Percentiles rank a stretch among this genome's conserved stretches.
These are phyloP conservation scores for Helenozyma rhizophorensis DNA, from an alignment of 805 yeast genomes.

Conservation along the genomic window DNA sequence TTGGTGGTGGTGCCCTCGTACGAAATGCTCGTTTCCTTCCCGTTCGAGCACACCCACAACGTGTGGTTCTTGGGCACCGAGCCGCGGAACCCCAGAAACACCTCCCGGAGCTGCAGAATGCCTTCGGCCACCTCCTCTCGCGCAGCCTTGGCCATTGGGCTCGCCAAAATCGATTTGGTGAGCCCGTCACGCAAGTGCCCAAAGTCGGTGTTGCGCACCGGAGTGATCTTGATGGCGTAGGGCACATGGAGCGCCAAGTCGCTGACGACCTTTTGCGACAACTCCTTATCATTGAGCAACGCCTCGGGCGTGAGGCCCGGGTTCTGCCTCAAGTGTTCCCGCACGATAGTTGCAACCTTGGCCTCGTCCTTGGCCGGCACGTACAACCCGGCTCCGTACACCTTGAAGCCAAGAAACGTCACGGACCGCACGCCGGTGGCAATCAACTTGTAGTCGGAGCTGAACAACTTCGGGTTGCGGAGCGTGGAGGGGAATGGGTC, in stretches of 20 bases:
- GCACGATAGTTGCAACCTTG: constrained; percentile 7
- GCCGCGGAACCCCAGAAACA: constrained; percentile 57
- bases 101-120: constrained; percentile 57
- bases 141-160: constrained; percentile 50
- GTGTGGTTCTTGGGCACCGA: constrained; percentile 73
- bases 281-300: constrained; percentile 44
- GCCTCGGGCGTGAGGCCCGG: constrained; percentile 4
- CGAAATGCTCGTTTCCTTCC: constrained; percentile 4
- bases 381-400: constrained; percentile 84
- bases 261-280: constrained; percentile 51
- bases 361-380: constrained; percentile 55
- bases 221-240: constrained; percentile 72
- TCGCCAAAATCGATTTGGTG: constrained; percentile 70
- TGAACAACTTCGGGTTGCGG: constrained; percentile 14
- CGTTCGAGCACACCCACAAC: constrained; percentile 44
- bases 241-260: constrained; percentile 56
- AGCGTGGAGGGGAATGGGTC: constrained; percentile 40
- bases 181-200: constrained; percentile 87
- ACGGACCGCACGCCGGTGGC: constrained; percentile 85
- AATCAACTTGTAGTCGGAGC: constrained; percentile 47
- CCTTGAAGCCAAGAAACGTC: constrained; percentile 76
- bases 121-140: constrained; percentile 49
- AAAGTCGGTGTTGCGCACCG: constrained; percentile 88
- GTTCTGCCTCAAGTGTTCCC: constrained; percentile 4
- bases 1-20: constrained; percentile 13